Conservation (phyloP, 2,329 filamentous ascomycete genomes). For the Cercospora zeina region DNA sequence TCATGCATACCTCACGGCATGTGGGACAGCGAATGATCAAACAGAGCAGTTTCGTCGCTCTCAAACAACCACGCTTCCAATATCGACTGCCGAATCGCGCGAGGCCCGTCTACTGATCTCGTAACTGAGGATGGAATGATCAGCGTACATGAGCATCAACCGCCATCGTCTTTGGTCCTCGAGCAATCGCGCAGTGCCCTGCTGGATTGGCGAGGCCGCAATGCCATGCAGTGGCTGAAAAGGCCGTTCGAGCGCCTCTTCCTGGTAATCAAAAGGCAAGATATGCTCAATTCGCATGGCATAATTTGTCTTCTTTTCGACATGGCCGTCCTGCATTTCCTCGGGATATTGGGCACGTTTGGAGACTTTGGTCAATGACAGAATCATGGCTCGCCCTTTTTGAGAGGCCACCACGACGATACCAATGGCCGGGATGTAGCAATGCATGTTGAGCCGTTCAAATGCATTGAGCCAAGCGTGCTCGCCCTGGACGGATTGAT, state of each 20-base stretch:
- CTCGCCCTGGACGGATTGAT: slow-evolving; percentile 36
- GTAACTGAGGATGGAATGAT: slow-evolving; percentile 70
- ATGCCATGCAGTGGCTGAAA: slow-evolving; percentile 64
- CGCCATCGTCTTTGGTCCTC: slow-evolving; percentile 57
- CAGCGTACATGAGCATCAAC: slow-evolving; percentile 69
- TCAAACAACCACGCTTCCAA: slow-evolving; percentile 27
- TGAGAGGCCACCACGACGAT: slow-evolving; percentile 67
- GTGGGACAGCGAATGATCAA: background rate
- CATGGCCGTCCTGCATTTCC: slow-evolving; percentile 19
- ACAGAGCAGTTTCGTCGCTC: background rate
- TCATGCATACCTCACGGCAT: background rate
- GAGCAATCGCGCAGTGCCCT: slow-evolving; percentile 44
- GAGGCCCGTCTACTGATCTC: slow-evolving; percentile 52
- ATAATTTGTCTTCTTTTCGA: slow-evolving; percentile 37
- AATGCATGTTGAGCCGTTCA: slow-evolving; percentile 62
- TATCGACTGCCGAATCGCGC: slow-evolving; percentile 25
- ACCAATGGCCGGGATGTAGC: slow-evolving; percentile 68
- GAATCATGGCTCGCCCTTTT: slow-evolving; percentile 64
- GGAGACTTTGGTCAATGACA: slow-evolving; percentile 56
- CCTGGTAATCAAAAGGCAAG: slow-evolving; percentile 57
- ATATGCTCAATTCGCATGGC: slow-evolving; percentile 59
- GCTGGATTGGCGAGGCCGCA: slow-evolving; percentile 66
- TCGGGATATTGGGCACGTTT: slow-evolving; percentile 21
- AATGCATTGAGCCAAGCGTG: slow-evolving; percentile 37
- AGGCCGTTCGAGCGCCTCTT: slow-evolving; percentile 49